Base-by-base conservation (phyloP, 176 grass and related monocot genomes). In the Triticum dicoccoides region DNA sequence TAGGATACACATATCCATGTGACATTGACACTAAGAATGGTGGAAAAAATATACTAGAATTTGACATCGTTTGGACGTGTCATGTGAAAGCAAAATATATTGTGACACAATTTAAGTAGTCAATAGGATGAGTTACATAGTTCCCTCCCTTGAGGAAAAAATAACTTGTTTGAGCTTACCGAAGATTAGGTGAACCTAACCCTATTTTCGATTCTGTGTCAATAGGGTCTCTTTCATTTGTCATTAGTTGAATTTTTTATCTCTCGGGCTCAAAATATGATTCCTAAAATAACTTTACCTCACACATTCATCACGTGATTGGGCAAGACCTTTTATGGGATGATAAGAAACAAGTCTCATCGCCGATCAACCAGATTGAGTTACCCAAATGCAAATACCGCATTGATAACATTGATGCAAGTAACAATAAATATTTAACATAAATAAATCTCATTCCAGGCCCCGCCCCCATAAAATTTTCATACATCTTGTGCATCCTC, bases 401-500 rank as follows among this genome's bases (percentile, higher is more conserved):
- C 61, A 91, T 98, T 30, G 92, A 94, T 84, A 98, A 98, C 65
- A 91, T 77, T 45, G 90, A 98, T 94, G 94, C 92, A 91, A 96
- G 88, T 89, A 61, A 27, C 81, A 3, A 68, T 11, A 41, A 61
- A 14, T 63, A 20, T 54, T 8, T 78, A 37, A 23, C 17, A 12
- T 73, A 44, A 8, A n/a, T 8, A 84, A 0, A 49, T 20, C 5
- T n/a, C 25, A 45, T 67, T 35, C 4, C 17, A 17, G 14, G 5
- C 49, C 13, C 13, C 3, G 3, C 11, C 11, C 44, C 49, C 49
- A 17, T 17, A 2, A 52, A 15, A 52, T 5, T 52, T 17, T 15
- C 4, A 13, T 52, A 52, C 1, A 15, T 17, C 11, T 23, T 25
- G 24, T 5, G 5, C 23, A 11, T 5, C 61, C 23, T 64, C 3